Conservation (phyloP, 768 basidiomycete species). For the Russula virescens region DNA sequence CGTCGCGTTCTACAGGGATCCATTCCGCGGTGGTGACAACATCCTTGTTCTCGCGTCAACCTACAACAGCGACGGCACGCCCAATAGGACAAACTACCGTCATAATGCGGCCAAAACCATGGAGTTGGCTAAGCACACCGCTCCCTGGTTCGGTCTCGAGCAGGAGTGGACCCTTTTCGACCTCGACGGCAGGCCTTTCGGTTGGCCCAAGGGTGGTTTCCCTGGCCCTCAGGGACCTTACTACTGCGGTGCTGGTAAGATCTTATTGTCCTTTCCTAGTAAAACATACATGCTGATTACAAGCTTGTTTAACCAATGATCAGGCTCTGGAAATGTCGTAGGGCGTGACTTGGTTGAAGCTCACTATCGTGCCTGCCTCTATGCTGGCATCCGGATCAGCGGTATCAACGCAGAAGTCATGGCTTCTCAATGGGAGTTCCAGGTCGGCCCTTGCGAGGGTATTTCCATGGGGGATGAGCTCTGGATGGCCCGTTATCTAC, state of each 20-base stretch:
- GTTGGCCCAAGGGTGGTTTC: conserved; percentile 99
- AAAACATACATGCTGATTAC: background rate
- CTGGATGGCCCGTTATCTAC: conserved; percentile 97
- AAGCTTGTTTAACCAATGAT: conserved; percentile 2
- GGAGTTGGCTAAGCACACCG: conserved; percentile 75
- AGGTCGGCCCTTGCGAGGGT: conserved; percentile 96
- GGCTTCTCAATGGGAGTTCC: conserved; percentile 99
- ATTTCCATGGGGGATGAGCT: conserved; percentile 99
- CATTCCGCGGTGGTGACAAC: conserved; percentile 98
- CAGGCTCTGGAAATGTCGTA: conserved; percentile 95
- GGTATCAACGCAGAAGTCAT: conserved; percentile 99
- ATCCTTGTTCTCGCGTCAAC: conserved; percentile 95
- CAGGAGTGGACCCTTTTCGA: conserved; percentile 99
- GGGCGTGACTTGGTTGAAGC: conserved; percentile 99
- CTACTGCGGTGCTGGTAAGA: conserved; percentile 96
- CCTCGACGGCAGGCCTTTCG: conserved; percentile 81
- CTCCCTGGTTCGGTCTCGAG: conserved; percentile 97
- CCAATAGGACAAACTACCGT: conserved; percentile 94
- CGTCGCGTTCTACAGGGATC: conserved; percentile 95
- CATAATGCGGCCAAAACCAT: conserved; percentile 92
- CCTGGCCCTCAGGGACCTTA: conserved; percentile 99
- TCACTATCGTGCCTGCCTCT: conserved; percentile 95
- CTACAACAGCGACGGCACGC: conserved; percentile 98
- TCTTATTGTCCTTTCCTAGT: background rate
- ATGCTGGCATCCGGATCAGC: conserved; percentile 93